phyloP scores from a whole-genome alignment of 2,329 filamentous ascomycete species.

The Ophiostoma perfectum region DNA sequence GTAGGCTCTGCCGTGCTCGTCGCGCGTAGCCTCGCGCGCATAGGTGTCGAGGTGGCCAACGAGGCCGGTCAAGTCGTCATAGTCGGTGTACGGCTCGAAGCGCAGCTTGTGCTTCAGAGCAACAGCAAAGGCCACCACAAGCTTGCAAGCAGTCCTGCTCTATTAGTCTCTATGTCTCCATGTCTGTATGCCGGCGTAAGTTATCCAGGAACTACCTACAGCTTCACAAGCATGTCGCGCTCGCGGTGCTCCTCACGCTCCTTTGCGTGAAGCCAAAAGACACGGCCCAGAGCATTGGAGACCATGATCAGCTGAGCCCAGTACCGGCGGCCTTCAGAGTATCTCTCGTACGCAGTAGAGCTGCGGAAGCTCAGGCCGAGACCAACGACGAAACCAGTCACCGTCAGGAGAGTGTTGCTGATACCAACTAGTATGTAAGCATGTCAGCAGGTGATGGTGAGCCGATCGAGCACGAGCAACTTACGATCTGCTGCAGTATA shows the following conservation, averaged over 20 bases:
- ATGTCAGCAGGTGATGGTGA: neutral
- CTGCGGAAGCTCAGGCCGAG: slow-evolving; percentile 71
- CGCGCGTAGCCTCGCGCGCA: slow-evolving; percentile 42
- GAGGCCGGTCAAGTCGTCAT: slow-evolving; percentile 38
- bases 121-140: neutral
- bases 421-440: slow-evolving; percentile 42
- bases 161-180: no score
- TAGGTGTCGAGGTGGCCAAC: slow-evolving; percentile 62
- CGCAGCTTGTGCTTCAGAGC: neutral
- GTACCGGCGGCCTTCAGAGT: slow-evolving; percentile 50
- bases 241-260: slow-evolving; percentile 55
- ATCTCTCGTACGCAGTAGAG: slow-evolving; percentile 68
- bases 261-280: slow-evolving; percentile 73
- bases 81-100: neutral
- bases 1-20: slow-evolving; percentile 36
- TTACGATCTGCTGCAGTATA: neutral
- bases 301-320: slow-evolving; percentile 57
- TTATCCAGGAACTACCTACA: slow-evolving; percentile 31
- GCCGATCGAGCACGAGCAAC: neutral
- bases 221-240: slow-evolving; percentile 59
- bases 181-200: no score
- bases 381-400: slow-evolving; percentile 78
- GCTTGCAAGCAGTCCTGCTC: slow-evolving; percentile 35
- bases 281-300: slow-evolving; percentile 62
- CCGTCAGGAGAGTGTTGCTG: slow-evolving; percentile 64